These are phyloP conservation scores for Dittrichia graveolens DNA, from an alignment of 129 eudicot species.

Conservation along the genomic window DNA sequence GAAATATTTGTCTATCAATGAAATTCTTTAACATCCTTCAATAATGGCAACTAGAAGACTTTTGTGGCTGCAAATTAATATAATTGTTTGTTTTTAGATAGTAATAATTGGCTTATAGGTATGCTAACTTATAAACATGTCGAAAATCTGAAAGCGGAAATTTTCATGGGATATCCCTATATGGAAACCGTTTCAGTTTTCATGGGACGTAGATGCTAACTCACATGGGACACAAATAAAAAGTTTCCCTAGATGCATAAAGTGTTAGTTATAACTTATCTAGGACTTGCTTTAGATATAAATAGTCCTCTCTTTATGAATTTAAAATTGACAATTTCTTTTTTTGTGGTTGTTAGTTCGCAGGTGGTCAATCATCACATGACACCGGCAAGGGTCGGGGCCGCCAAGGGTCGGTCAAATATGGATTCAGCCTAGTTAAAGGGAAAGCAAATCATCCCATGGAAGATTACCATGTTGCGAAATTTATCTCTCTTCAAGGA, in stretches of 20 bases:
- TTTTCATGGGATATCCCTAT: no score
- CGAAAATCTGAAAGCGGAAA: no score
- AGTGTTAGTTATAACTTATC: background rate
- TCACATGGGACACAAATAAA: no score
- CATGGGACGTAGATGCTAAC: no score
- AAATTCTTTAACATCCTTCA: no score
- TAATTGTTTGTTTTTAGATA: background rate
- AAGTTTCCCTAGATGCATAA: no score
- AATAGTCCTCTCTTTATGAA: background rate
- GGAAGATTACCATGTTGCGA: constrained; percentile 93
- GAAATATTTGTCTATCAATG: no score
- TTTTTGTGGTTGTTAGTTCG: constrained; percentile 32
- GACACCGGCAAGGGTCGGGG: constrained; percentile 85
- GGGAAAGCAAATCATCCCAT: constrained; percentile 94
- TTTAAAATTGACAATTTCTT: background rate
- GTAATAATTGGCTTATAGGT: no score
- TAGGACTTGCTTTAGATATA: background rate
- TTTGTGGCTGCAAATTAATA: background rate
- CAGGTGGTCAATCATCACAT: constrained; percentile 53
- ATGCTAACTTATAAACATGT: no score
- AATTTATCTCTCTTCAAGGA: constrained; percentile 54
- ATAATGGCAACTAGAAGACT: no score
- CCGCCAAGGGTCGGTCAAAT: constrained; percentile 55
- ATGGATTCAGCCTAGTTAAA: constrained; percentile 71
- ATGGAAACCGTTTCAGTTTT: no score